Evolutionary conservation across 2,329 filamentous ascomycete genomes (phyloP).

Genomic region (Penicillium sp.): DNA sequence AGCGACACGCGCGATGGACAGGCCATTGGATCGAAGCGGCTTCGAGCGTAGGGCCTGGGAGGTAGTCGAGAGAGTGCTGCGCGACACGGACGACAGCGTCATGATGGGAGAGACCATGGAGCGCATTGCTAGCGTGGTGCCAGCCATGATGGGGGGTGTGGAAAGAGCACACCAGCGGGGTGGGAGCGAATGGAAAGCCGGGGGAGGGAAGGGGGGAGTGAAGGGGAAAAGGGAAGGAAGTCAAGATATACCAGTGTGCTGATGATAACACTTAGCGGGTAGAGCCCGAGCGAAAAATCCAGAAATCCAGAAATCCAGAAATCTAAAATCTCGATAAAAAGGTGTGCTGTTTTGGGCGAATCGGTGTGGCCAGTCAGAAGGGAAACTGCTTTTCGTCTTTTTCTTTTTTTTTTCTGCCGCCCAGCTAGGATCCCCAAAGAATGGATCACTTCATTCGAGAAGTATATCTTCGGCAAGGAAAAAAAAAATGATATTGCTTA

Average conservation of each 20-base stretch:
- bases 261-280: not conserved
- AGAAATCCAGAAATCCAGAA: not conserved
- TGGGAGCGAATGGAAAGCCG: constrained; percentile 14
- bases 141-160: constrained; percentile 40
- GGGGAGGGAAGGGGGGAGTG: constrained; percentile 18
- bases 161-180: constrained; percentile 31
- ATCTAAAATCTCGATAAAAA: not conserved
- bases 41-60: constrained; percentile 35
- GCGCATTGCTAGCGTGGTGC: constrained; percentile 43
- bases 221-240: constrained; percentile 25
- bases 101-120: constrained; percentile 42
- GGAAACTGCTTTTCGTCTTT: not conserved
- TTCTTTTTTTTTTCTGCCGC: not conserved
- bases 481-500: not conserved
- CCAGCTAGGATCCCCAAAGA: not conserved
- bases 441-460: not conserved
- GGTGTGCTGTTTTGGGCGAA: constrained; percentile 44
- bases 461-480: not conserved
- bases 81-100: constrained; percentile 46
- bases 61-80: constrained; percentile 44
- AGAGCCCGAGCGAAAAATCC: constrained; percentile 5
- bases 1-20: constrained; percentile 45
- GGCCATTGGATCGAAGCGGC: constrained; percentile 35
- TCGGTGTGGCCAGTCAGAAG: constrained; percentile 38
- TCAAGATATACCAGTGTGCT: not conserved